Conservation (phyloP, 192 early-diverging fungal genomes). For the Rhizophlyctis rosea region DNA sequence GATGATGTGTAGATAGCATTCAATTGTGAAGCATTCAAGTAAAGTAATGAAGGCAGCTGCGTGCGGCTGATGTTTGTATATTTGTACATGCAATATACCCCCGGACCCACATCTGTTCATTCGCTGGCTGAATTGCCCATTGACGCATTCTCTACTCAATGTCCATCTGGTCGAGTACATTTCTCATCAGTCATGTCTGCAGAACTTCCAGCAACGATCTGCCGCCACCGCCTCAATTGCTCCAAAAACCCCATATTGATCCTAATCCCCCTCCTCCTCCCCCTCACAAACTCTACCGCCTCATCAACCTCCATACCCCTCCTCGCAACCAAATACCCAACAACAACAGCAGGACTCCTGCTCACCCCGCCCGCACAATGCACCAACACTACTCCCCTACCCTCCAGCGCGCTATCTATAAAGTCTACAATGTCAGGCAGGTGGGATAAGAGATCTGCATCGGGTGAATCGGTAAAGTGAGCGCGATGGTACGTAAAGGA, state of each 20-base stretch:
- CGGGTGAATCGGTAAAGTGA: not conserved
- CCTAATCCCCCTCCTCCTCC: not conserved
- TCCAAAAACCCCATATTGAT: not conserved
- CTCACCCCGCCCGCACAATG: not conserved
- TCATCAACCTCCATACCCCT: not conserved
- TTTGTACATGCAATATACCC: no score
- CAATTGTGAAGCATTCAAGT: no score
- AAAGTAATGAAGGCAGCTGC: no score
- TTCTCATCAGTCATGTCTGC: no score
- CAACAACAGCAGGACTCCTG: not conserved
- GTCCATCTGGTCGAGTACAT: no score
- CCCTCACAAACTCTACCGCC: not conserved
- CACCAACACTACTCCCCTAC: not conserved
- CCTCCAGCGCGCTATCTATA: not conserved
- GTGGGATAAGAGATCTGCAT: not conserved
- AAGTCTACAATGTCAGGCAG: not conserved
- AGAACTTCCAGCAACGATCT: no score
- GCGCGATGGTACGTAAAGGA: not conserved
- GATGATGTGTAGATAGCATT: no score
- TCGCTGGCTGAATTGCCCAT: no score
- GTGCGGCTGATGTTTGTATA: no score
- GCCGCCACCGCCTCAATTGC: no score
- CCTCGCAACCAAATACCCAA: not conserved
- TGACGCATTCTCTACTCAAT: no score
- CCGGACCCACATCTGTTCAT: no score